phyloP scores from a whole-genome alignment of 1,284 basidiomycete genomes.

The Boletus calvinii region DNA sequence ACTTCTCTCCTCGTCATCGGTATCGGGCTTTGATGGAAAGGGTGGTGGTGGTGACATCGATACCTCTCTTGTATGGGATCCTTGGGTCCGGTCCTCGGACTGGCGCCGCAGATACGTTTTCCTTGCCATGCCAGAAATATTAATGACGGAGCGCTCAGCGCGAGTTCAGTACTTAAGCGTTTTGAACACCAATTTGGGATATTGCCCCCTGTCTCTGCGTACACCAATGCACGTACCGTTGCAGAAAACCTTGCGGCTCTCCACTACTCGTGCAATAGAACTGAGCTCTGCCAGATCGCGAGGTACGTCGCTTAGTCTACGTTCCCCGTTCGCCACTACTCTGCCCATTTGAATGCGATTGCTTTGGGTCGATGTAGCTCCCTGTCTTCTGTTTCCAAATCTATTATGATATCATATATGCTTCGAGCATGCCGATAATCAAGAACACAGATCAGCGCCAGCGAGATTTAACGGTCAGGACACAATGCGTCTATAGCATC shows the following conservation, averaged over 20 bases:
- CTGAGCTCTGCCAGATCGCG: neutral
- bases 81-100: neutral
- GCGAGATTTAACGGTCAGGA: too few relatives aligned
- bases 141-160: neutral
- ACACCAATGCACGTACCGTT: neutral
- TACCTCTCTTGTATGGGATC: neutral
- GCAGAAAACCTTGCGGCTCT: too few relatives aligned
- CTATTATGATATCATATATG: too few relatives aligned
- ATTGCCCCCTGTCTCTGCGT: constrained; percentile 9
- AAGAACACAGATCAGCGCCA: too few relatives aligned
- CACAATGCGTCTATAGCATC: too few relatives aligned
- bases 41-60: neutral
- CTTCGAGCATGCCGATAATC: too few relatives aligned
- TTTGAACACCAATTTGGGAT: constrained; percentile 10
- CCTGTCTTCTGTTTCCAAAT: too few relatives aligned
- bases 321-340: neutral
- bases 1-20: neutral
- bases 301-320: neutral
- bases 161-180: neutral
- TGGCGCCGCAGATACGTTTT: neutral
- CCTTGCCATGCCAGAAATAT: constrained; percentile 10
- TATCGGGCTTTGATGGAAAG: neutral
- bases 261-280: neutral
- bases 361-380: neutral
- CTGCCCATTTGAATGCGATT: neutral